A percentile compares a stretch with the other conserved stretches of the same genome.
Evolutionary conservation across 495 filamentous ascomycete genomes (phyloP).

Genomic region (Lasiosphaeria miniovina): DNA sequence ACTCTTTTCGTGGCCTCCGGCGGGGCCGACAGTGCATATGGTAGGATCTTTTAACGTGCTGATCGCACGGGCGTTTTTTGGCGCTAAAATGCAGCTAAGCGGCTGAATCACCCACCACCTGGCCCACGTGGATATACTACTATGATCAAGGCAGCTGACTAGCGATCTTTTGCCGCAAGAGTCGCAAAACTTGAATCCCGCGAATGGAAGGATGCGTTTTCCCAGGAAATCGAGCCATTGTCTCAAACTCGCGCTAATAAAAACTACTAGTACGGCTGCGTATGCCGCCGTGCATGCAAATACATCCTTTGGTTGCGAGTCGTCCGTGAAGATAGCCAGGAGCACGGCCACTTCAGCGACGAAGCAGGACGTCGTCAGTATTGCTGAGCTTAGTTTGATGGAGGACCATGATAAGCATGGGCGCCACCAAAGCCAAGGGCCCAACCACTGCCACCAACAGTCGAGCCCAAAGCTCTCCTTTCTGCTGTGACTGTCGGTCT

Average conservation of each 20-base stretch:
- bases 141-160: too few species aligned
- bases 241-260: slow-evolving; percentile 1
- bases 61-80: too few species aligned
- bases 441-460: neutral
- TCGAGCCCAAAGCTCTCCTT: neutral
- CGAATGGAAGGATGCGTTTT: too few species aligned
- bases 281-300: slow-evolving; percentile 5
- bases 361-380: neutral
- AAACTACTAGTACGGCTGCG: slow-evolving; percentile 3
- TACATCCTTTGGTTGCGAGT: slow-evolving; percentile 4
- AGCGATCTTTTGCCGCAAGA: too few species aligned
- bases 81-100: too few species aligned
- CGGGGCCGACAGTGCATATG: too few species aligned
- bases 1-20: too few species aligned
- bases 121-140: too few species aligned
- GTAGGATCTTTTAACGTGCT: too few species aligned
- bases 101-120: too few species aligned
- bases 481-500: neutral
- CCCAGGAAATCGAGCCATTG: too few species aligned
- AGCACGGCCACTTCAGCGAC: neutral
- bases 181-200: too few species aligned
- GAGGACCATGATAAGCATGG: slow-evolving; percentile 7
- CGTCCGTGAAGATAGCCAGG: slow-evolving; percentile 1
- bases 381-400: neutral
- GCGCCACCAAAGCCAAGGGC: neutral